These are phyloP conservation scores for Chenopodium formosanum DNA, from an alignment of 148 eudicot genomes.

Conservation along the genomic window DNA sequence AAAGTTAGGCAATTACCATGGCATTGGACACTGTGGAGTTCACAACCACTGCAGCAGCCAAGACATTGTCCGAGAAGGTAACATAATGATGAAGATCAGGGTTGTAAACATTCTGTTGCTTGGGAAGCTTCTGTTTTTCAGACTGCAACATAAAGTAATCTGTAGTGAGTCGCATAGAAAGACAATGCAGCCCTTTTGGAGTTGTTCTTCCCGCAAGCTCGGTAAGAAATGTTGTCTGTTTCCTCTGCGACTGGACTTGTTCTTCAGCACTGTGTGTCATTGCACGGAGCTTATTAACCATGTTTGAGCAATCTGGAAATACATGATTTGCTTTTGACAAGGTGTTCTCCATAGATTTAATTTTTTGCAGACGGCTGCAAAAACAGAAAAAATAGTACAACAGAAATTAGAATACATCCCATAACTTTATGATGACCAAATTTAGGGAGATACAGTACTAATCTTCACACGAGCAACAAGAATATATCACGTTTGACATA, in stretches of 20 bases:
- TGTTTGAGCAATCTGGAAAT: conserved; percentile 72
- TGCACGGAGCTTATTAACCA: conserved; percentile 75
- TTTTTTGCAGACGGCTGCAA: conserved; percentile 64
- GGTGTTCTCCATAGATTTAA: conserved; percentile 64
- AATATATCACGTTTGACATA: background rate
- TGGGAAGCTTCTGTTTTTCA: conserved; percentile 51
- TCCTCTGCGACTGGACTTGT: conserved; percentile 55
- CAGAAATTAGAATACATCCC: background rate
- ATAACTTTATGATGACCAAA: background rate
- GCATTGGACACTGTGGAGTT: conserved; percentile 81
- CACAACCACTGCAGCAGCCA: conserved; percentile 90
- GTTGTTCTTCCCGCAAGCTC: conserved; percentile 91
- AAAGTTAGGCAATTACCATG: conserved; percentile 43
- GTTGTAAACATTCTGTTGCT: conserved; percentile 51
- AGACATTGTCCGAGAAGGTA: conserved; percentile 82
- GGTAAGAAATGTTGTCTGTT: conserved; percentile 54
- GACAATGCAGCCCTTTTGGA: conserved; percentile 95
- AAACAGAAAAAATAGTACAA: conserved; percentile 8
- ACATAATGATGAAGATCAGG: conserved; percentile 70
- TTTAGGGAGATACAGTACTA: background rate
- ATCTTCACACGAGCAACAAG: background rate
- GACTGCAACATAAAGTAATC: conserved; percentile 67
- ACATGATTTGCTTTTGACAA: conserved; percentile 67
- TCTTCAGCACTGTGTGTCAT: conserved; percentile 85
- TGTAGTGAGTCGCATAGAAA: conserved; percentile 86